Evolutionary conservation across 208 protist genomes (phyloP).

Genomic region (Giardia duodenalis): DNA sequence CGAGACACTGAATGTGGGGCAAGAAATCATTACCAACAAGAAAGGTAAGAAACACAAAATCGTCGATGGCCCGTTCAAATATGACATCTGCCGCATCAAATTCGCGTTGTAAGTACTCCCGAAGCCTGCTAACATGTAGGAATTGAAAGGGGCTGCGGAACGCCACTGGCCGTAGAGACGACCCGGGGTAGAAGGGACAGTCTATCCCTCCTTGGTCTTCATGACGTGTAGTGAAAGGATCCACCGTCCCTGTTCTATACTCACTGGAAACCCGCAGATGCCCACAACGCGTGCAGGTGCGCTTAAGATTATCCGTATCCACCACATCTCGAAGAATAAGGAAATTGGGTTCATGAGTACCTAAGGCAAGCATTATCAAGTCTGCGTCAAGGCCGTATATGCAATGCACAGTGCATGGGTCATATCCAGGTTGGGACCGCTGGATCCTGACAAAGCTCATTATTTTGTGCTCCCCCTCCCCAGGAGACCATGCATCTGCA

Average conservation of each 20-base stretch:
- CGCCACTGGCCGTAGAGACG: background rate
- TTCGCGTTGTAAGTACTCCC: conserved; percentile 39
- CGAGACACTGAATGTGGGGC: conserved; percentile 70
- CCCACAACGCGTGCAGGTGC: background rate
- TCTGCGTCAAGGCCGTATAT: conserved; percentile 89
- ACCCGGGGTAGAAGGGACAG: background rate
- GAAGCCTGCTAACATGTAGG: conserved; percentile 24
- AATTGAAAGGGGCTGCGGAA: conserved; percentile 31
- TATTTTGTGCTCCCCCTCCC: conserved; percentile 81
- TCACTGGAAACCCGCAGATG: background rate
- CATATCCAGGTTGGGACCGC: conserved; percentile 56
- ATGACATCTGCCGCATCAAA: conserved; percentile 51
- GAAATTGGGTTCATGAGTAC: conserved; percentile 91
- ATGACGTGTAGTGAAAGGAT: background rate
- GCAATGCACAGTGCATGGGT: conserved; percentile 80
- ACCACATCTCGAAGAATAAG: conserved; percentile 74
- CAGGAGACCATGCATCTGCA: conserved; percentile 60
- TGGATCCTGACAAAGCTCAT: conserved; percentile 68
- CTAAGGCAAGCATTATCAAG: conserved; percentile 88
- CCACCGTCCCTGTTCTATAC: background rate
- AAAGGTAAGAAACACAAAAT: conserved; percentile 87
- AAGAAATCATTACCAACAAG: conserved; percentile 96
- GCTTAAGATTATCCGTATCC: background rate
- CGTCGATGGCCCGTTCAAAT: conserved; percentile 80
- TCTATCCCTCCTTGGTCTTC: background rate